phyloP scores from a whole-genome alignment of 106 monocot species.

The Platanthera zijinensis region DNA sequence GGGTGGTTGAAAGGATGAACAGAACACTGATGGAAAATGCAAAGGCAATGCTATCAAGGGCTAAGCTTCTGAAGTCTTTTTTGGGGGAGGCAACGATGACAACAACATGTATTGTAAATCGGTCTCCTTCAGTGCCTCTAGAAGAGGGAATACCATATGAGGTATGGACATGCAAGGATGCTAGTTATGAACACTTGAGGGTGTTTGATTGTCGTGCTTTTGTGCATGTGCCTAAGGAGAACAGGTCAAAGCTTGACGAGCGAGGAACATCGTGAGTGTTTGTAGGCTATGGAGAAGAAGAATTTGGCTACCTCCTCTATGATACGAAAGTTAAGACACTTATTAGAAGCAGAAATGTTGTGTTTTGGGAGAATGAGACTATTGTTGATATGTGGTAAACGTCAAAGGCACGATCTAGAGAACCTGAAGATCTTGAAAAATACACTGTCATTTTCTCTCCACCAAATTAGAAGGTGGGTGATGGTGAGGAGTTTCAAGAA shows the following conservation, averaged over 20 bases:
- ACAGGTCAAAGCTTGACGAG: not conserved
- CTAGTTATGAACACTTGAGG: not conserved
- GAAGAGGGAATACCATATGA: not conserved
- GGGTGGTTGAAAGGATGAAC: not conserved
- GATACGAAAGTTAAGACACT: no score
- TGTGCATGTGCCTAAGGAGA: conserved; percentile 3
- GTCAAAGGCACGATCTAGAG: no score
- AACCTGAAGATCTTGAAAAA: no score
- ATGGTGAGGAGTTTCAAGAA: no score
- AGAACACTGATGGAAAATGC: not conserved
- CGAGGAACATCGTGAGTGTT: no score
- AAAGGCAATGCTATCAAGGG: not conserved
- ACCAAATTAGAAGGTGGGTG: no score
- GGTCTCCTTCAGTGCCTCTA: not conserved
- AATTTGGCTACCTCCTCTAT: no score
- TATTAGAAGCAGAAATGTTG: no score
- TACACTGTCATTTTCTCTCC: no score
- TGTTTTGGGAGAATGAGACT: no score
- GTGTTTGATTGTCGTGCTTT: not conserved
- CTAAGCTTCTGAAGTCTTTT: not conserved
- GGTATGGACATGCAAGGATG: conserved; percentile 2
- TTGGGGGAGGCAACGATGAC: not conserved
- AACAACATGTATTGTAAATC: not conserved
- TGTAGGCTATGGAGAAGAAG: no score
- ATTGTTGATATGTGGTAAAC: no score